These are phyloP conservation scores for Mycena metata DNA, from an alignment of 768 basidiomycete genomes.

Conservation along the genomic window DNA sequence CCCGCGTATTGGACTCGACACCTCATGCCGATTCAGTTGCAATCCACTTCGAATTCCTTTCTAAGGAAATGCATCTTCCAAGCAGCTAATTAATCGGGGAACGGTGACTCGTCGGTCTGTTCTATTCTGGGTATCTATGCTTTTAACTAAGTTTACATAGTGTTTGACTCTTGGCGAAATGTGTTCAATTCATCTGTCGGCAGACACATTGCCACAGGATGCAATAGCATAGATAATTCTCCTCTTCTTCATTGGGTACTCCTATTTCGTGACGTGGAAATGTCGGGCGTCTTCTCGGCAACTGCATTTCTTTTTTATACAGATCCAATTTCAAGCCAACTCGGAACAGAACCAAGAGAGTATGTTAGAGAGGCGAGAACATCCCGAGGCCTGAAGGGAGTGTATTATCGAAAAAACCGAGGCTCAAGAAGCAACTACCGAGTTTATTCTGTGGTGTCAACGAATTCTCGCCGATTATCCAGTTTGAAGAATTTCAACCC, in stretches of 20 bases:
- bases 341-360: too few relatives aligned
- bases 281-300: background rate
- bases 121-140: background rate
- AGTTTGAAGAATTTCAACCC: too few relatives aligned
- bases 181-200: background rate
- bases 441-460: too few relatives aligned
- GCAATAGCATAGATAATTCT: background rate
- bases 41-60: background rate
- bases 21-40: background rate
- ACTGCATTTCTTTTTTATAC: background rate
- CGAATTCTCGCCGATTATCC: too few relatives aligned
- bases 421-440: too few relatives aligned
- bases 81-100: background rate
- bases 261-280: background rate
- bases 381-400: too few relatives aligned
- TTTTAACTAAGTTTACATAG: background rate
- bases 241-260: background rate
- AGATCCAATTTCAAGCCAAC: too few relatives aligned
- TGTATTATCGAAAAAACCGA: too few relatives aligned
- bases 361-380: too few relatives aligned
- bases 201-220: background rate
- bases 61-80: background rate
- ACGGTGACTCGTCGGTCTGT: background rate
- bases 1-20: background rate
- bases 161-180: constrained; percentile 1